A percentile compares a stretch with the other conserved stretches of the same genome.
Evolutionary conservation across 371 early-diverging fungal species (phyloP).

Genomic region (Rhizopus sp.): DNA sequence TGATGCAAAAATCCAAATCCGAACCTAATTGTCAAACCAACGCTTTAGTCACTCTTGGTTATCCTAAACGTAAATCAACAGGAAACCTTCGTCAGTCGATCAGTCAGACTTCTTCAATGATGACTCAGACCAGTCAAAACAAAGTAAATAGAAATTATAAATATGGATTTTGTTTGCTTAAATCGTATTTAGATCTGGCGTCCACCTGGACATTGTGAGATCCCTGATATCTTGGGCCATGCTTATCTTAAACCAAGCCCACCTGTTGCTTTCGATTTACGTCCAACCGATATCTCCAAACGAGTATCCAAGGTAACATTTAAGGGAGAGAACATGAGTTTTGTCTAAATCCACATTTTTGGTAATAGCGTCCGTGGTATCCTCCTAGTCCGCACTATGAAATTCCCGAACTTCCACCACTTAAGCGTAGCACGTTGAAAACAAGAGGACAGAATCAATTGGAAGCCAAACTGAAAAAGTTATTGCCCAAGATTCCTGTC

Average conservation of each 20-base stretch:
- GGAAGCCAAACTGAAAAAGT: conserved; percentile 30
- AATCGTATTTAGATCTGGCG: conserved; percentile 32
- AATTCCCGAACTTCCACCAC: conserved; percentile 31
- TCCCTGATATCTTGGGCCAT: conserved; percentile 51
- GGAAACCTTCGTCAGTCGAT: conserved; percentile 40
- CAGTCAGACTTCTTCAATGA: conserved; percentile 18
- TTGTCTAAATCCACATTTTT: conserved; percentile 7
- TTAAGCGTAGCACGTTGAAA: conserved; percentile 4
- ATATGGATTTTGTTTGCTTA: not conserved
- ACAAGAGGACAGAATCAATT: conserved; percentile 12
- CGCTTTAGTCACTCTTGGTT: conserved; percentile 17
- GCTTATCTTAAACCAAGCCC: conserved; percentile 49
- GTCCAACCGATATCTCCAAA: conserved; percentile 42
- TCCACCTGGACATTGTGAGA: conserved; percentile 50
- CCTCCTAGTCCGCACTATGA: conserved; percentile 36
- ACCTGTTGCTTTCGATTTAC: conserved; percentile 37
- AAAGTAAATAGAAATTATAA: conserved; percentile 12
- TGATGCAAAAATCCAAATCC: conserved; percentile 40
- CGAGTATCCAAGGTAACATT: conserved; percentile 42
- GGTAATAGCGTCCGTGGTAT: conserved; percentile 37
- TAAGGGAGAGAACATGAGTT: conserved; percentile 4
- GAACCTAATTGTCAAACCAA: conserved; percentile 42
- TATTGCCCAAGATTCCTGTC: conserved; percentile 36
- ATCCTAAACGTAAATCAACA: conserved; percentile 53
- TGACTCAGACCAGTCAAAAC: conserved; percentile 4